Conservation (phyloP, 2,329 filamentous ascomycete genomes). For the Chaetomium sp. region DNA sequence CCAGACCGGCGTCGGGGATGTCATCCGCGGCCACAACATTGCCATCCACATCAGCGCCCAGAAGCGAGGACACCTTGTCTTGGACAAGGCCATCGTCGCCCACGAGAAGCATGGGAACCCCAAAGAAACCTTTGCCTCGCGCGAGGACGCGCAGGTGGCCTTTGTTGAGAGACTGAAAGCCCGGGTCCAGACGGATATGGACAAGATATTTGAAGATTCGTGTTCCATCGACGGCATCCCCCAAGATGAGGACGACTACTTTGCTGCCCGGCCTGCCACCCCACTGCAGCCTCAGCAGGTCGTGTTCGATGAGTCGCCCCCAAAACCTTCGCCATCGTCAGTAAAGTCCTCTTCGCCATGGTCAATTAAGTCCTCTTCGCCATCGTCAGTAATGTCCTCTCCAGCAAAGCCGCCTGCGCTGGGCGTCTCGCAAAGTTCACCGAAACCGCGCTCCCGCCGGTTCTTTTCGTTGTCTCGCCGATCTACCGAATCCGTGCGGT, state of each 20-base stretch:
- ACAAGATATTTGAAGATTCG: constrained; percentile 55
- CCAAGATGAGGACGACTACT: constrained; percentile 31
- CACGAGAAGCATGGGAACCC: constrained; percentile 40
- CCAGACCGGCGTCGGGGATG: constrained; percentile 53
- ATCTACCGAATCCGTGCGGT: constrained; percentile 25
- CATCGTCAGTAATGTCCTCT: constrained; percentile 4
- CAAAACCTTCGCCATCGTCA: constrained; percentile 10
- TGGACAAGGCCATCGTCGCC: constrained; percentile 53
- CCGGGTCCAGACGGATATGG: constrained; percentile 52
- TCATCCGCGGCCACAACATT: constrained; percentile 51
- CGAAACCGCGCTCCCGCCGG: constrained; percentile 23
- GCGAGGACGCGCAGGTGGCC: constrained; percentile 43
- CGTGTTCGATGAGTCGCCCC: constrained; percentile 5
- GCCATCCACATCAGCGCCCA: constrained; percentile 52
- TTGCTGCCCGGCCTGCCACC: constrained; percentile 17
- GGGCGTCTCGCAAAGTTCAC: constrained; percentile 11
- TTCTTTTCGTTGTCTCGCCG: constrained; percentile 30
- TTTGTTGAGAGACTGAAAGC: constrained; percentile 47
- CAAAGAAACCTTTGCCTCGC: constrained; percentile 39
- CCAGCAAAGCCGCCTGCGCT: constrained; percentile 6
- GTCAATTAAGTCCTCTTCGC: constrained; percentile 11
- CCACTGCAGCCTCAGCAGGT: constrained; percentile 14
- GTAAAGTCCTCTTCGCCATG: constrained; percentile 4
- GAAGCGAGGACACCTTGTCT: constrained; percentile 56
- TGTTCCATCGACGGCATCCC: constrained; percentile 47